phyloP scores from a whole-genome alignment of 192 early-diverging fungal species.

The Podila epigama region DNA sequence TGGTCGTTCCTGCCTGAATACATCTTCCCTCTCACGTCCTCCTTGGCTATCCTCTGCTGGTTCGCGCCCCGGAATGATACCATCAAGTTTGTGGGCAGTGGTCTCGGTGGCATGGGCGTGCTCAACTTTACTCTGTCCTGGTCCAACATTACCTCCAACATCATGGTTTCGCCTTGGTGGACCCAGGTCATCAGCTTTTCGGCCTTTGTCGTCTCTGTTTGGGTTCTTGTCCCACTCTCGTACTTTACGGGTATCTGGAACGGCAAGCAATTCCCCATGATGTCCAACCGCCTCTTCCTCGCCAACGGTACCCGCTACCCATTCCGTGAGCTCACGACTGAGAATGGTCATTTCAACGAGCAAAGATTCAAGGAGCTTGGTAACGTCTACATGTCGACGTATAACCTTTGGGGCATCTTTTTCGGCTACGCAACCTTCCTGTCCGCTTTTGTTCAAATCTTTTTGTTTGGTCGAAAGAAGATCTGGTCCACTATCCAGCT shows the following conservation, averaged over 20 bases:
- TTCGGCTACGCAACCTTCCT: slow-evolving; percentile 53
- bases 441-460: slow-evolving; percentile 52
- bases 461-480: slow-evolving; percentile 50
- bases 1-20: slow-evolving; percentile 53
- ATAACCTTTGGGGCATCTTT: slow-evolving; percentile 51
- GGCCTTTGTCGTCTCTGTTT: slow-evolving; percentile 55
- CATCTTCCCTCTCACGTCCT: slow-evolving; percentile 46
- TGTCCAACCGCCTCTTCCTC: slow-evolving; percentile 50
- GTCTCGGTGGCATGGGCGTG: slow-evolving; percentile 56
- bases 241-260: slow-evolving; percentile 45
- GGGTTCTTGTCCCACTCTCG: slow-evolving; percentile 51
- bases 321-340: slow-evolving; percentile 24
- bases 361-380: slow-evolving; percentile 25
- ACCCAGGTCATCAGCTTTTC: slow-evolving; percentile 54
- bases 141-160: slow-evolving; percentile 49
- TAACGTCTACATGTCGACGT: slow-evolving; percentile 49
- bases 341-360: slow-evolving; percentile 29
- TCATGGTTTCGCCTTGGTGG: slow-evolving; percentile 54
- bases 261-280: slow-evolving; percentile 34
- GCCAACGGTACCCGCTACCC: slow-evolving; percentile 45
- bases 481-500: slow-evolving; percentile 37
- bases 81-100: slow-evolving; percentile 50
- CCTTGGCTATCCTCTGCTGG: slow-evolving; percentile 50
- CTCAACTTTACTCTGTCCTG: slow-evolving; percentile 56
- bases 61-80: slow-evolving; percentile 42